Evolutionary conservation across 2,329 filamentous ascomycete species (phyloP), one percentile per base, ranked within the genome.

Genomic region (Fusarium transvaalense): DNA sequence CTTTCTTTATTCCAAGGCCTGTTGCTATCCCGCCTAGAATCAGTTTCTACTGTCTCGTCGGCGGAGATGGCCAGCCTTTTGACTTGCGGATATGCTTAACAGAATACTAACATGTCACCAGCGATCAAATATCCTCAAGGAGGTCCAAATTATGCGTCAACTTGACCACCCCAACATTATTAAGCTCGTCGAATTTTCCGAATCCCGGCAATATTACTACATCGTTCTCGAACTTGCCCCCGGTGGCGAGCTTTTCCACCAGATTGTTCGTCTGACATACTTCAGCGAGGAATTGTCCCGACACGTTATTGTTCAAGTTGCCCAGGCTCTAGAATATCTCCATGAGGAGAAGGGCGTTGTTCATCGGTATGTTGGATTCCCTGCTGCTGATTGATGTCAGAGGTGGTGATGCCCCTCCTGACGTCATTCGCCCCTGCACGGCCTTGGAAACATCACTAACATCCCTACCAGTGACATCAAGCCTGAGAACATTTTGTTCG

Each of bases 61-160:
- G 42, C 56, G 52, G 71, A 58, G 68, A 69, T 64, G 61, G 61
- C 61, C 21, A 64, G 58, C 67, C 62, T 64, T 43, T 61, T 66
- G 63, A 59, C 57, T 64, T 31, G 65, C 53, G 56, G 50, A 43
- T 38, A 43, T 51, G 37, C 58, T 27, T 66, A 65, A 50, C 59
- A 64, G 54, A 48, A 62, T 74, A 67, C 78, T 79, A 65, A 80
- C 74, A 38, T 14, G 21, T 43, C 21, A 35, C n/a, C 79, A 99
- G 96, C 88, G 96, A 82, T 93, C 95, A 68, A 99, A 98, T 76
- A 98, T 99, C 71, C 83, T 99, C 65, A 99, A 99, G 82, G 96
- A 99, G 80, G 96, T 99, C 15, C 93, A 97, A 76, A 99, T 99
- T 73, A 99, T 99, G 95, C 93, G 94, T 68, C 92, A 97, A 76